A percentile compares a stretch with the other conserved stretches of the same genome.
phyloP scores from a whole-genome alignment of 2,329 filamentous ascomycete genomes.

The Verruconis gallopava region DNA sequence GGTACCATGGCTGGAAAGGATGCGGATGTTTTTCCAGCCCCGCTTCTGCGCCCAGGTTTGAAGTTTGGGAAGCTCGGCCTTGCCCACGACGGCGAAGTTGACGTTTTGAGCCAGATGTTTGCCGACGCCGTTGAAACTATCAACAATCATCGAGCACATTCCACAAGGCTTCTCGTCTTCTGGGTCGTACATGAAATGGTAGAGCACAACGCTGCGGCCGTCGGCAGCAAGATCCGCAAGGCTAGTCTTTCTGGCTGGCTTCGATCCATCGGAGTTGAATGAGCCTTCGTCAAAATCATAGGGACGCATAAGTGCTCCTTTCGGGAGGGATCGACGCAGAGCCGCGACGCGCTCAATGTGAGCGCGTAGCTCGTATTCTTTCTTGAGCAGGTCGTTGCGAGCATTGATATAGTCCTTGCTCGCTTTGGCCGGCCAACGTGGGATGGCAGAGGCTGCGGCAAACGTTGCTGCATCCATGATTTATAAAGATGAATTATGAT shows the following conservation, averaged over 20 bases:
- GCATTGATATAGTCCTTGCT: slow-evolving; percentile 11
- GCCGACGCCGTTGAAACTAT: slow-evolving; percentile 13
- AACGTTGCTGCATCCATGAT: neutral
- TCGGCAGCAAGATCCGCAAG: slow-evolving; percentile 10
- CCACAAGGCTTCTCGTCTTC: slow-evolving; percentile 10
- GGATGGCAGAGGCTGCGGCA: slow-evolving; percentile 7
- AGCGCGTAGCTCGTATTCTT: slow-evolving; percentile 10
- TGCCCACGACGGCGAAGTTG: slow-evolving; percentile 11
- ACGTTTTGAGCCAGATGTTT: slow-evolving; percentile 12
- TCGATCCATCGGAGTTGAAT: slow-evolving; percentile 4
- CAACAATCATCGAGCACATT: slow-evolving; percentile 12
- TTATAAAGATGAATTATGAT: too few relatives aligned
- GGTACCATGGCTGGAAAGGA: slow-evolving; percentile 12
- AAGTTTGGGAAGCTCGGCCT: slow-evolving; percentile 9
- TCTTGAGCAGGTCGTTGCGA: slow-evolving; percentile 10
- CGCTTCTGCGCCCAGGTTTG: slow-evolving; percentile 11
- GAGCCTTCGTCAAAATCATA: neutral
- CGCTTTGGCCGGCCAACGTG: slow-evolving; percentile 10
- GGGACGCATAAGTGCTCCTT: neutral
- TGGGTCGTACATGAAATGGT: slow-evolving; percentile 14
- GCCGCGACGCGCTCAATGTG: slow-evolving; percentile 11
- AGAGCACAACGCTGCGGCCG: slow-evolving; percentile 11
- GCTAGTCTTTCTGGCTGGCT: slow-evolving; percentile 5
- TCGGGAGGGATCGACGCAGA: slow-evolving; percentile 12
- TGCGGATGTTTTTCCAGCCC: slow-evolving; percentile 12